Conservation (phyloP, 2,329 filamentous ascomycete genomes). For the Aspergillus sp. region DNA sequence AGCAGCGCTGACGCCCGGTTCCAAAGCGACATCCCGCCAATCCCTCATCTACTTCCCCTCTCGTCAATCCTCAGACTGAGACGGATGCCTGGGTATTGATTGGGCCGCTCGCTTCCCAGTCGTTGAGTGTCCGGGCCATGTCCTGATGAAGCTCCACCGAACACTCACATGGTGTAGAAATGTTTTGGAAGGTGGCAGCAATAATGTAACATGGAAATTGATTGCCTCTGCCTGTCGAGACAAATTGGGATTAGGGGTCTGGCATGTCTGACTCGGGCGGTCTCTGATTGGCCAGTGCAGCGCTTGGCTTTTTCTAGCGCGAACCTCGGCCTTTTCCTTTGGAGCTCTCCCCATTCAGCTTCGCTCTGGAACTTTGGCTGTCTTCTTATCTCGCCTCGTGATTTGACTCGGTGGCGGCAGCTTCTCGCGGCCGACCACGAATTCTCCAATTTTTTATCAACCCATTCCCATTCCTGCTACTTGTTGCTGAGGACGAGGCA, state of each 20-base stretch:
- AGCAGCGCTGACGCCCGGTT: not conserved
- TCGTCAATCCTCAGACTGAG: not conserved
- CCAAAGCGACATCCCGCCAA: not conserved
- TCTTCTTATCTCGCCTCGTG: not conserved
- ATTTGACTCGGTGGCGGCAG: not conserved
- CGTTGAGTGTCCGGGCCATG: not conserved
- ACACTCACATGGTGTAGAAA: conserved; percentile 17
- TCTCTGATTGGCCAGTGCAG: conserved; percentile 11
- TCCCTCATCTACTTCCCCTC: not conserved
- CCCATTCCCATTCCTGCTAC: not conserved
- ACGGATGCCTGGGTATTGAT: conserved; percentile 1
- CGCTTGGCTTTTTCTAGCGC: conserved; percentile 26
- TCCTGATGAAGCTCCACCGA: not conserved
- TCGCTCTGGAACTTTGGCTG: not conserved
- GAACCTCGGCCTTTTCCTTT: conserved; percentile 8
- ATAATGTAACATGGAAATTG: not conserved
- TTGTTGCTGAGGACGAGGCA: not conserved
- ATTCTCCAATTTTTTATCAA: not conserved
- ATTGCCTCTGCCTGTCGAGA: not conserved
- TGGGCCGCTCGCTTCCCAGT: not conserved
- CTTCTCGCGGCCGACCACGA: not conserved
- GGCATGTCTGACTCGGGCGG: conserved; percentile 14
- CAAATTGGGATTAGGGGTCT: conserved; percentile 8
- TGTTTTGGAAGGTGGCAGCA: conserved; percentile 11
- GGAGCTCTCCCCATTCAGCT: not conserved